Conservation (phyloP, 768 basidiomycete genomes). For the Neoboletus subvelutipes region DNA sequence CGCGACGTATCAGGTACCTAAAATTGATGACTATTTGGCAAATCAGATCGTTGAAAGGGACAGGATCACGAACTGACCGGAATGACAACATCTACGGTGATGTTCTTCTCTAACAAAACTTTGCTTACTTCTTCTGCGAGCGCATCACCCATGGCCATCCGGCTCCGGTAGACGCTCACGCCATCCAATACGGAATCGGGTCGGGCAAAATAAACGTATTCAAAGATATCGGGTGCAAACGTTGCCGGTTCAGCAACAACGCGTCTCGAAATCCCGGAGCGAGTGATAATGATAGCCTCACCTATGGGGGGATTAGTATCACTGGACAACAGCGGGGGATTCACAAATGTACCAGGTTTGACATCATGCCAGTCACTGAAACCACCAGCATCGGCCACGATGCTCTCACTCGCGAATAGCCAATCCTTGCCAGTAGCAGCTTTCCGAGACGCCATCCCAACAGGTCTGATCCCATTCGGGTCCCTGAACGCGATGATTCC, state of each 20-base stretch:
- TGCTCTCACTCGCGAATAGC: slow-evolving; percentile 91
- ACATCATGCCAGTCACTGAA: slow-evolving; percentile 95
- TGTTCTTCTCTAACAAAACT: slow-evolving; percentile 62
- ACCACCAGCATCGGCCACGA: slow-evolving; percentile 91
- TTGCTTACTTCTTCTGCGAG: slow-evolving; percentile 84
- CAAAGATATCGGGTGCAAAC: slow-evolving; percentile 98
- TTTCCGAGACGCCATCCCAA: slow-evolving; percentile 79
- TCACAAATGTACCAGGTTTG: slow-evolving; percentile 63
- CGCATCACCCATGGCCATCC: slow-evolving; percentile 99
- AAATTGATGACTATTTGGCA: not conserved
- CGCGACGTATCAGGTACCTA: slow-evolving; percentile 95
- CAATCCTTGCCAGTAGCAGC: slow-evolving; percentile 70
- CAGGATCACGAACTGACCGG: slow-evolving; percentile 50
- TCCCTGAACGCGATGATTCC: slow-evolving; percentile 98
- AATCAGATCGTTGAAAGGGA: not conserved
- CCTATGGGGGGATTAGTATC: slow-evolving; percentile 44
- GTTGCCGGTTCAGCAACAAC: slow-evolving; percentile 66
- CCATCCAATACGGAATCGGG: slow-evolving; percentile 98
- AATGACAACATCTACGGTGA: slow-evolving; percentile 93
- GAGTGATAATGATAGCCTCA: slow-evolving; percentile 95
- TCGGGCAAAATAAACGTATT: slow-evolving; percentile 97
- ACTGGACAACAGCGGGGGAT: not conserved
- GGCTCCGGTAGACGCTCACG: slow-evolving; percentile 93
- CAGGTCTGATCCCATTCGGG: slow-evolving; percentile 94
- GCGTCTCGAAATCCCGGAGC: slow-evolving; percentile 69